phyloP scores from a whole-genome alignment of 768 basidiomycete species.

The Boletus subparvulus region DNA sequence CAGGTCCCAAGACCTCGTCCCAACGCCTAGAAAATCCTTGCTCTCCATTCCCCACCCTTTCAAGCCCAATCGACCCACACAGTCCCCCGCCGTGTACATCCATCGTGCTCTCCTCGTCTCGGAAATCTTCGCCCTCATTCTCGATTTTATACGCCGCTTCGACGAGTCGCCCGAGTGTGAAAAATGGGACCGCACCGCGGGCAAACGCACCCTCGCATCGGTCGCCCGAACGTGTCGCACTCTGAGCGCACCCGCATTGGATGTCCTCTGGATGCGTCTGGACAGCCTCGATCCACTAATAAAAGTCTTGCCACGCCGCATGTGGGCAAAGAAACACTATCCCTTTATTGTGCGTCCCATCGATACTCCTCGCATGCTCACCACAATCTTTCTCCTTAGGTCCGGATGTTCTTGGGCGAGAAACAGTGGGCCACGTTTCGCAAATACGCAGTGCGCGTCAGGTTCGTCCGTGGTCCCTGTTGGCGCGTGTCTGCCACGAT shows the following conservation, averaged over 20 bases:
- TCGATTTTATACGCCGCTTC: constrained; percentile 19
- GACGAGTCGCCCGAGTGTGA: constrained; percentile 24
- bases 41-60: not conserved
- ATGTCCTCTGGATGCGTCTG: constrained; percentile 29
- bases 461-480: constrained; percentile 23
- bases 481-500: constrained; percentile 14
- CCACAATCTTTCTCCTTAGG: constrained; percentile 1
- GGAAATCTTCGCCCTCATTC: constrained; percentile 23
- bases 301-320: constrained; percentile 23
- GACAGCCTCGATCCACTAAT: constrained; percentile 30
- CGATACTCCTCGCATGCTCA: not conserved
- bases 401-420: constrained; percentile 26
- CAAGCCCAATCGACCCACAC: not conserved
- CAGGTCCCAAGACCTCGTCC: constrained; percentile 1
- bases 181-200: constrained; percentile 10
- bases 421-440: constrained; percentile 27
- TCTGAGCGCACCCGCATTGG: constrained; percentile 2
- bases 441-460: constrained; percentile 27
- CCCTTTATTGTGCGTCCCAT: constrained; percentile 19
- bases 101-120: constrained; percentile 24
- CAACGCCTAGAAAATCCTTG: not conserved
- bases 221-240: too few species aligned
- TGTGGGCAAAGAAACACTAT: constrained; percentile 26
- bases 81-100: not conserved
- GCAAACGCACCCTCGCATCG: constrained; percentile 25